Percentiles rank a stretch among this genome's conserved stretches.
Evolutionary conservation across 2,329 filamentous ascomycete species (phyloP).

Genomic region (Trichoderma afroharzianum): DNA sequence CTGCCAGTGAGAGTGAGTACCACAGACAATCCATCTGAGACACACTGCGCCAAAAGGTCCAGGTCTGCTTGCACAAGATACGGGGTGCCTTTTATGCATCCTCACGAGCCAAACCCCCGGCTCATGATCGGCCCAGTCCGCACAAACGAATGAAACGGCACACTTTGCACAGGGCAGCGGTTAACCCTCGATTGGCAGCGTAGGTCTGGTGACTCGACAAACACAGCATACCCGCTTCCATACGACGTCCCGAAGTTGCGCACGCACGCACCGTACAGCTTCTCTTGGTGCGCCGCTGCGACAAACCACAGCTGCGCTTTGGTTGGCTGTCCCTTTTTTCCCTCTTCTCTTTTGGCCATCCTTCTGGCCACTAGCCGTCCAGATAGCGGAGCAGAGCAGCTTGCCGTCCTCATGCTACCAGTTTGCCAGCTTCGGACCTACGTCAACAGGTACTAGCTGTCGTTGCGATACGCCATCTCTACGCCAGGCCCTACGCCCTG

Average conservation of each 20-base stretch:
- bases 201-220: conserved; percentile 25
- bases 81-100: conserved; percentile 2
- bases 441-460: conserved; percentile 10
- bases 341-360: background rate
- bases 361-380: conserved; percentile 9
- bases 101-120: conserved; percentile 23
- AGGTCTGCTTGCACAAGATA: background rate
- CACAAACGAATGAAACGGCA: conserved; percentile 33
- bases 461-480: conserved; percentile 1
- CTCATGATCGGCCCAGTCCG: conserved; percentile 31
- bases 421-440: conserved; percentile 12
- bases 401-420: conserved; percentile 10
- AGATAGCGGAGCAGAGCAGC: conserved; percentile 13
- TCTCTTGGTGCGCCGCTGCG: background rate
- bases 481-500: background rate
- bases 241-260: conserved; percentile 18
- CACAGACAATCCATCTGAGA: background rate
- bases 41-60: background rate
- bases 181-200: conserved; percentile 26
- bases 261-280: conserved; percentile 16
- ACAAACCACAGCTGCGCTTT: background rate
- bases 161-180: conserved; percentile 24
- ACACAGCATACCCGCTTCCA: conserved; percentile 19
- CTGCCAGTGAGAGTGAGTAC: background rate
- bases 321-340: conserved; percentile 9